Evolutionary conservation across 2,329 filamentous ascomycete genomes (phyloP).

Genomic region (Stemphylium vesicarium): DNA sequence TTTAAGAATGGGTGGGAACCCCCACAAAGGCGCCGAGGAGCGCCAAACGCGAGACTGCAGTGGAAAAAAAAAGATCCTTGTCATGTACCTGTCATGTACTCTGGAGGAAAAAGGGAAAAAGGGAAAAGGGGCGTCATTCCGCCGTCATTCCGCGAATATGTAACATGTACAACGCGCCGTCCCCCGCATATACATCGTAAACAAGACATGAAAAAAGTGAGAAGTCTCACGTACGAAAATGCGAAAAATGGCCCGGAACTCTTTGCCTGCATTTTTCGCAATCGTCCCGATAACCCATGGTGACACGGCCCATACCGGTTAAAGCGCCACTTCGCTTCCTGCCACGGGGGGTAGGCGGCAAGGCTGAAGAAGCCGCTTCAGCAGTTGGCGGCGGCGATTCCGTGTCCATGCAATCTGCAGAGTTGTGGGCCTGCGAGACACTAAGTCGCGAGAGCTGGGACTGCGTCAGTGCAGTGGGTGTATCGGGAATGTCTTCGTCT

Average conservation of each 20-base stretch:
- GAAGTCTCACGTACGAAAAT: constrained; percentile 46
- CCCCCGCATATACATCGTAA: neutral
- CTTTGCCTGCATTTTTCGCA: constrained; percentile 57
- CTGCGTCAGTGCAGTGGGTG: constrained; percentile 45
- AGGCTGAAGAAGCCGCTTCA: constrained; percentile 8
- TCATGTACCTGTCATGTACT: too few relatives aligned
- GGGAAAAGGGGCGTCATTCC: too few relatives aligned
- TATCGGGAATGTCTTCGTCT: constrained; percentile 47
- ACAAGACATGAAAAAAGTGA: neutral
- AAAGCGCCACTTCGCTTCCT: constrained; percentile 50
- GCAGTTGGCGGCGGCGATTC: constrained; percentile 8
- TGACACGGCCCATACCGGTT: constrained; percentile 49
- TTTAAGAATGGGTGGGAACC: too few relatives aligned
- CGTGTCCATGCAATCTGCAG: constrained; percentile 43
- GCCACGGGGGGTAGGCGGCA: constrained; percentile 36
- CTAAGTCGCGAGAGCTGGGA: constrained; percentile 49
- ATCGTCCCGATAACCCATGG: constrained; percentile 58
- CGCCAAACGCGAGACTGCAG: neutral
- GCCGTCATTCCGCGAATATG: neutral
- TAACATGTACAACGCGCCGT: neutral
- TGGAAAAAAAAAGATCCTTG: neutral
- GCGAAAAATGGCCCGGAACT: constrained; percentile 59
- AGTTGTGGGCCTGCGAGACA: constrained; percentile 33
- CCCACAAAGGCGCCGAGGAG: constrained; percentile 1
- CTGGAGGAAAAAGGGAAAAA: neutral